Evolutionary conservation across 2,329 filamentous ascomycete species (phyloP), one percentile per base, ranked within the genome.

Genomic region (Trichoderma lentiforme): DNA sequence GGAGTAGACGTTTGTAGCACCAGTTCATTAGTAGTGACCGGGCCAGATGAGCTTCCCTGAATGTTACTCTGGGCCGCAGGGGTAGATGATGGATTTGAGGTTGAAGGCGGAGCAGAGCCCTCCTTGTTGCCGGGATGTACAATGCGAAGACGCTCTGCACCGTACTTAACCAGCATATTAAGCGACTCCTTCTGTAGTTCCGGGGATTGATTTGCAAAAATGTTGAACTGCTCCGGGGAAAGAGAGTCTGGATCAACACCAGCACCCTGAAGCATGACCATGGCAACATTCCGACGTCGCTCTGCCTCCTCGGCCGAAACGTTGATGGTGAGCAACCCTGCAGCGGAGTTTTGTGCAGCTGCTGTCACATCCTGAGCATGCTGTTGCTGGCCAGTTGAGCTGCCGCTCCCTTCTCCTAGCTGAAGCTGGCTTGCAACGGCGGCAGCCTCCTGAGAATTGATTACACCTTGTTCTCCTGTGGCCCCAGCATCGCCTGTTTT

Each of bases 161-260:
- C 88, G 70, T 89, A 89, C 75, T 84, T 85, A 0, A 84, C 82
- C 12, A 90, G 81, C 87, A 90, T 87, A 1, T 81, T 83, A 15
- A 90, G 78, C 0, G 88, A 90, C 68, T 87, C 83, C 67, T 81
- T 80, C 74, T 90, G 88, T 6, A 89, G 78, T 3, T 85, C 82
- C 0, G 87, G 87, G 0, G 87, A 84, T 78, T 90, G 88, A 70
- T 90, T 90, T 9, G 87, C 82, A 74, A 90, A 88, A 18, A 89
- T 90, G 74, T 81, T 85, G 73, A 90, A 88, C 75, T 90, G 88
- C 60, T 89, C 87, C 4, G 79, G 73, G 0, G 86, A 87, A 11
- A 90, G 79, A 0, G 86, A 86, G 2, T 81, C 79, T 1, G 86
- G 87, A 47, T 88, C 84, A n/a, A 90, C 83, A 5, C 81, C 83